Evolutionary conservation across 345 rosid species (phyloP), one percentile per base, ranked within the genome.

Genomic region (Gossypium stocksii): DNA sequence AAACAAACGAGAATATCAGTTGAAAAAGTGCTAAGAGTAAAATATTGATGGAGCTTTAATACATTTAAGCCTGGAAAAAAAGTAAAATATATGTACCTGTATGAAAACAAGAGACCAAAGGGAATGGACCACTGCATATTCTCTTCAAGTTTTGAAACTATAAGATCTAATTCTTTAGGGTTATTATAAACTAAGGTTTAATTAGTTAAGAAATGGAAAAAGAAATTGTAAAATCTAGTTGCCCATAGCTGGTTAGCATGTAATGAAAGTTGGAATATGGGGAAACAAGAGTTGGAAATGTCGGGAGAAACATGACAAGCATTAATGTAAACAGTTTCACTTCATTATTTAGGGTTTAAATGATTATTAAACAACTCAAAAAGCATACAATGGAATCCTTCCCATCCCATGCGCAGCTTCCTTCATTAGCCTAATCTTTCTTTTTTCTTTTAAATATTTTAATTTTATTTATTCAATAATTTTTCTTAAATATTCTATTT

Each of bases 221-320:
- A 20, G 20, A 8, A 12, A 17, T 56, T 52, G 53, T 9, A 72
- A 27, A 53, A 76, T 78, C 52, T 46, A 38, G 53, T 70, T 72
- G 63, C 16, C 66, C 65, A 51, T 72, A 64, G 57, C 44, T 56
- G 73, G 49, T 74, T 44, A 56, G 77, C 82, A 77, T 77, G 15
- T 23, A 74, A 77, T 72, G n/a, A 64, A 67, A 81, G 93, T 82
- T 81, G 87, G 86, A 78, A 76, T 78, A 80, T 70, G 84, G 86
- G 73, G 93, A 82, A 87, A 78, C 93, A 80, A 79, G 73, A 41
- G 76, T 10, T 80, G 76, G 63, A 62, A 67, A 70, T 87, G 90
- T 87, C 85, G 89, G 93, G 76, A 86, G 72, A 68, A 83, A 77
- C 80, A 84, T 81, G 84, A 74, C 90, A 87, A 73, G 63, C 80